Base-by-base conservation (phyloP, 1,139 yeast species). In the Spathaspora sp. region DNA sequence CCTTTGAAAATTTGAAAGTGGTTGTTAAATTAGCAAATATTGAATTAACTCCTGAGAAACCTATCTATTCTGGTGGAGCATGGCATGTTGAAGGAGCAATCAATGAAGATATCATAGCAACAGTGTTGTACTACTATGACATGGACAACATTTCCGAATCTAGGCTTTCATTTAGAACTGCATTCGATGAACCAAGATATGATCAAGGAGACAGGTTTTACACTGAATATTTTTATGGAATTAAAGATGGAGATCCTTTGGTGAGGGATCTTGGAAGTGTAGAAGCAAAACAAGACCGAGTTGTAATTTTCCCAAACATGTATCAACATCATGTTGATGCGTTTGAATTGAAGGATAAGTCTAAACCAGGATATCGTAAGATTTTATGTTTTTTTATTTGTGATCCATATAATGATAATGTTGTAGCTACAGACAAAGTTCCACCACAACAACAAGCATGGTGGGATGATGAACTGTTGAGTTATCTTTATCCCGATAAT, bases 11-110 rank as follows among this genome's bases (percentile, higher is more conserved):
- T n/a, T 29, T 15, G 6, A 29, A 29, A 7, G 34, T 29, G 7
- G 34, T 29, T 29, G 34, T 29, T 6, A n/a, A 29, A 7, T 15
- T 15, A 29, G 16, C 34, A 29, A 15, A 29, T 13, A 29, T n/a
- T 7, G 34, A 69, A 42, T 59, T 73, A 43, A 71, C 75, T 2
- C 78, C 79, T 0, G 74, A 71, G 39, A 63, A 64, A 16, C 74
- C 77, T 8, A 50, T 57, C 23, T 20, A 20, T 20, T 4, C 23
- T 20, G 23, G 23, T 20, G 23, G 23, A 20, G 4, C 23, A 20
- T 20, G 23, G 23, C 23, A 20, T 20, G 23, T 20, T 20, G 23
- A 20, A 20, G 23, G 23, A 20, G 7, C 23, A 20, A 20, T 20
- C 23, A 20, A 20, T 20, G 23, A 20, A 20, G 23, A 20, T 20